phyloP scores from a whole-genome alignment of 495 filamentous ascomycete species.

The Physcia stellaris region DNA sequence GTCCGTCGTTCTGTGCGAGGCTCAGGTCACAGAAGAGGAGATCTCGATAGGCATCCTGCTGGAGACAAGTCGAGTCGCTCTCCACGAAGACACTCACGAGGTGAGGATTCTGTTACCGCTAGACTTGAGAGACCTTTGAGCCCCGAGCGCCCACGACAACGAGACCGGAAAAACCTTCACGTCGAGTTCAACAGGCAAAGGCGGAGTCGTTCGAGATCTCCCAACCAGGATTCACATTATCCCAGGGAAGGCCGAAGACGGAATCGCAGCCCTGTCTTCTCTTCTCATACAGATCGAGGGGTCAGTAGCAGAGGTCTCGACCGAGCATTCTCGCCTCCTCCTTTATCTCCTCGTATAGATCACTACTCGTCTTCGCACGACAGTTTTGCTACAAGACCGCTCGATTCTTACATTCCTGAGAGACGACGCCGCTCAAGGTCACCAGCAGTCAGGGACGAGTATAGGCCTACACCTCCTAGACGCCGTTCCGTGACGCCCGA shows the following conservation, averaged over 20 bases:
- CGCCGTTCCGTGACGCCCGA: slow-evolving; percentile 10
- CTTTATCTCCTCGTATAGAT: slow-evolving; percentile 5
- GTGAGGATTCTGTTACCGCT: neutral
- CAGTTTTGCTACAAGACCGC: slow-evolving; percentile 1
- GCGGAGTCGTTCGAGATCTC: slow-evolving; percentile 35
- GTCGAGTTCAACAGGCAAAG: slow-evolving; percentile 26
- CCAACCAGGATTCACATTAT: slow-evolving; percentile 11
- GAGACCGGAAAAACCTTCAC: slow-evolving; percentile 9
- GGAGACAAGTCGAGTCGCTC: neutral
- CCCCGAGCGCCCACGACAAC: slow-evolving; percentile 7
- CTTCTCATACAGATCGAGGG: slow-evolving; percentile 6
- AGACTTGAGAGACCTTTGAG: neutral
- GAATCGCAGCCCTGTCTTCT: slow-evolving; percentile 10
- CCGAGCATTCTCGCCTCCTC: slow-evolving; percentile 8
- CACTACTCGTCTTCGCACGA: slow-evolving; percentile 7
- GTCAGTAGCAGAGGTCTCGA: slow-evolving; percentile 7
- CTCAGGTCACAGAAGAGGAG: neutral
- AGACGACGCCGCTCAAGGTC: slow-evolving; percentile 9
- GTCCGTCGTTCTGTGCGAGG: slow-evolving; percentile 1
- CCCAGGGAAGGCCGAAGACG: slow-evolving; percentile 10
- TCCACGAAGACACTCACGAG: neutral
- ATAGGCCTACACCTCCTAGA: neutral
- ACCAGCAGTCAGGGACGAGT: slow-evolving; percentile 1
- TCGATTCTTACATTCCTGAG: slow-evolving; percentile 15
- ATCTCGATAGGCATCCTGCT: neutral